Conservation (phyloP, 2,329 filamentous ascomycete species). For the Epichloe festucae region DNA sequence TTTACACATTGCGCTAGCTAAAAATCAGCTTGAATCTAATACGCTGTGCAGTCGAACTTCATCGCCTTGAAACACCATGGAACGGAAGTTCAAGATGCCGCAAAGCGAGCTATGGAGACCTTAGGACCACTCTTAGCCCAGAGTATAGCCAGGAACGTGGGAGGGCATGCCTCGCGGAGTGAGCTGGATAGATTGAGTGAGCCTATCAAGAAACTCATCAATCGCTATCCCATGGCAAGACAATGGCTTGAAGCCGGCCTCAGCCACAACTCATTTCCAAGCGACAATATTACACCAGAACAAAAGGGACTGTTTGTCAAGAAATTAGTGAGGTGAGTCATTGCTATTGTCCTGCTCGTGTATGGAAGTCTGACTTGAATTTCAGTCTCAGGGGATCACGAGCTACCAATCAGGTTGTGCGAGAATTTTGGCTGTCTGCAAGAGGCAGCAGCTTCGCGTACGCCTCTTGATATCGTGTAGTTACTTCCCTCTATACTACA, state of each 20-base stretch:
- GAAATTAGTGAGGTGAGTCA: slow-evolving; percentile 46
- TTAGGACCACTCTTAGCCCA: slow-evolving; percentile 49
- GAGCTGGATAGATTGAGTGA: slow-evolving; percentile 61
- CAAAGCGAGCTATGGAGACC: slow-evolving; percentile 39
- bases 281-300: slow-evolving; percentile 40
- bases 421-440: slow-evolving; percentile 61
- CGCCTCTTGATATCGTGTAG: slow-evolving; percentile 29
- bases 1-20: background rate
- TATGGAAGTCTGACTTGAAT: background rate
- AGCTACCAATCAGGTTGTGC: slow-evolving; percentile 52
- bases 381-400: slow-evolving; percentile 48
- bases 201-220: slow-evolving; percentile 56
- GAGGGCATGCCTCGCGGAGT: slow-evolving; percentile 54
- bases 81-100: slow-evolving; percentile 26
- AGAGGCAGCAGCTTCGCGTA: slow-evolving; percentile 50
- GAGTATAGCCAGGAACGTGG: slow-evolving; percentile 50
- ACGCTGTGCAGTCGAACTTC: slow-evolving; percentile 34
- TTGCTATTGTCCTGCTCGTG: background rate
- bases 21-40: background rate
- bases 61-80: slow-evolving; percentile 33
- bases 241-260: slow-evolving; percentile 52
- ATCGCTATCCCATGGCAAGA: slow-evolving; percentile 40
- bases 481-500: background rate
- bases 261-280: slow-evolving; percentile 41
- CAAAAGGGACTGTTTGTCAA: slow-evolving; percentile 54